phyloP scores from a whole-genome alignment of 306 rosid species.

The Ceratonia siliqua region DNA sequence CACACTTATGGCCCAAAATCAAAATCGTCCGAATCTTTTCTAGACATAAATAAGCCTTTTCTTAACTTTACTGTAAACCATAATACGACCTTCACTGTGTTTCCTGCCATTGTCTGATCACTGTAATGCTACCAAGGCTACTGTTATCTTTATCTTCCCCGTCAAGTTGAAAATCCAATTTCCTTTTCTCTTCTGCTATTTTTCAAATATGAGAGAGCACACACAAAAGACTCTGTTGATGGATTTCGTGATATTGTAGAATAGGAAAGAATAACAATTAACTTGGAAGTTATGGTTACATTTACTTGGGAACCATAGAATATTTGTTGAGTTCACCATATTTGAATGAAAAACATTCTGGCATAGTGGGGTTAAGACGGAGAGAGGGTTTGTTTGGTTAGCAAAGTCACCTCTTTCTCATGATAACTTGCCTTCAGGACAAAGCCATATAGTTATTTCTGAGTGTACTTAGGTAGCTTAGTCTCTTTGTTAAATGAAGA shows the following conservation, averaged over 20 bases:
- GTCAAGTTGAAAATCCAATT: background rate
- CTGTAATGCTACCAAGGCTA: background rate
- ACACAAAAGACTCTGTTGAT: background rate
- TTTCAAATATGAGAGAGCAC: background rate
- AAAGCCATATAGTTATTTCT: background rate
- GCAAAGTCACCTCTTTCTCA: constrained; percentile 9
- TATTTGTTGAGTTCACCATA: background rate
- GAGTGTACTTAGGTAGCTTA: constrained; percentile 6
- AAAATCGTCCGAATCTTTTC: background rate
- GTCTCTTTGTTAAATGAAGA: background rate
- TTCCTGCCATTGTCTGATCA: background rate
- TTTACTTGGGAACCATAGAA: background rate
- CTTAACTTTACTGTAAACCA: background rate
- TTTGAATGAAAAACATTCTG: background rate
- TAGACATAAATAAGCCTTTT: background rate
- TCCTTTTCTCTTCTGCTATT: background rate
- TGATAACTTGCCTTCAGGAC: constrained; percentile 2
- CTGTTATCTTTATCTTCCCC: background rate
- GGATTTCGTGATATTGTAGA: background rate
- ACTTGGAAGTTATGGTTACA: background rate
- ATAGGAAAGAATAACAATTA: background rate
- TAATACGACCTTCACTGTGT: background rate
- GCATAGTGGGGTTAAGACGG: background rate
- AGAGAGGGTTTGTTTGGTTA: constrained; percentile 6
- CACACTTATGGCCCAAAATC: background rate